Base-by-base conservation (phyloP, 2,329 filamentous ascomycete genomes). In the Apiospora kogelbergensis region DNA sequence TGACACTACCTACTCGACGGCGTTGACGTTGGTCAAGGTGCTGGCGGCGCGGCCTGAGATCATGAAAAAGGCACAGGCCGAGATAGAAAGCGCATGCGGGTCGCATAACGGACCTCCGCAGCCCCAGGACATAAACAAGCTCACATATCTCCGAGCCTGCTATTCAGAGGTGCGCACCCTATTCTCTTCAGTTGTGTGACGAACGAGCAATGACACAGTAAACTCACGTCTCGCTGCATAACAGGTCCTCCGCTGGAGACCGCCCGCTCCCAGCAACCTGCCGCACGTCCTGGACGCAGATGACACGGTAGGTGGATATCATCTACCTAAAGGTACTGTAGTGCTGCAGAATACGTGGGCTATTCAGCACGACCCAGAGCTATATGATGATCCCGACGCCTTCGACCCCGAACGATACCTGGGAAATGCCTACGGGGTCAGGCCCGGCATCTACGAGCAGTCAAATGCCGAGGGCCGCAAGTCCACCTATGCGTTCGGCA, bases 91-190 rank as follows among this genome's bases (percentile, higher is more conserved):
- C 15, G 45, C 70, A 10, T 67, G 68, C 37, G 71, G 68, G 40
- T n/a, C 68, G 22, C 17, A 60, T 3, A 40, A 66, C 9, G 33
- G 67, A 20, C 67, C 70, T 24, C 70, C 72, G 6, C 60, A 70
- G 10, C 22, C 22, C 17, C 57, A 65, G 17, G 70, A 72, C 26
- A 63, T 68, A 9, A 24, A 33, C 5, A 66, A 63, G 1, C 13
- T 74, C 20, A 69, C 72, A 11, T 74, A 71, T 64, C 64, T 74
- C 10, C 72, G 68, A 37, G 73, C 73, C 7, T 74, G 72, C 45
- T 64, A 67, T 24, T 67, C 71, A 24, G 69, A 73, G 69, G 70
- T 72, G 33, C 60, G 70, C 42, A 33, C 20, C 7, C 11, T 45
- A n/a, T 5, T 20, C n/a, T 33, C 2, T 6, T 60, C 17, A 6